Percentiles rank a stretch among this genome's conserved stretches.
Conservation (phyloP, 805 yeast genomes). For the Teunomyces lycoperdinae region DNA sequence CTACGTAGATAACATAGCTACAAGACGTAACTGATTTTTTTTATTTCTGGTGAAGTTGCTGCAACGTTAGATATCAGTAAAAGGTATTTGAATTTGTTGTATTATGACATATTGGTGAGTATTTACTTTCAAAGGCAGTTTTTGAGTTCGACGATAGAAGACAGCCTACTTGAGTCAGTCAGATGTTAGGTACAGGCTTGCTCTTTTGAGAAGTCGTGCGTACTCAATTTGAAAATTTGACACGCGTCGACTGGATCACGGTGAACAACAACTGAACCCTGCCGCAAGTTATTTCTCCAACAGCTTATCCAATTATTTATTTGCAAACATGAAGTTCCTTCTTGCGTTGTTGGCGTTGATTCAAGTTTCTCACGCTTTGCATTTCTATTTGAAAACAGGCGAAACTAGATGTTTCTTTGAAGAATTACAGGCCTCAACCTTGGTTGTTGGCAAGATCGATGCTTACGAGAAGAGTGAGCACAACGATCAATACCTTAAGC, state of each 20-base stretch:
- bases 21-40: too few species aligned
- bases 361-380: constrained; percentile 47
- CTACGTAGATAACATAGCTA: too few species aligned
- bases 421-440: constrained; percentile 72
- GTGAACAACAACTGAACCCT: constrained; percentile 5
- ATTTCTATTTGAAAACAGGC: constrained; percentile 75
- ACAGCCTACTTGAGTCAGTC: background rate
- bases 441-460: constrained; percentile 74
- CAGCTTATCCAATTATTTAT: too few species aligned
- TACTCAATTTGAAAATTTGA: constrained; percentile 5
- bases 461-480: constrained; percentile 58
- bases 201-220: background rate
- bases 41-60: too few species aligned
- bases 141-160: background rate
- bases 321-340: constrained; percentile 3
- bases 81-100: too few species aligned
- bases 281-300: background rate
- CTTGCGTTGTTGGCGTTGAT: constrained; percentile 9
- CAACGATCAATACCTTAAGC: constrained; percentile 47
- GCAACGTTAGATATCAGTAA: too few species aligned
- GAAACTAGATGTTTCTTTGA: constrained; percentile 81
- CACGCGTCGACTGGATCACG: constrained; percentile 8
- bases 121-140: background rate
- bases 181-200: background rate
- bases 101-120: too few species aligned